Conservation (phyloP, 805 yeast species). For the Candida michaelii region DNA sequence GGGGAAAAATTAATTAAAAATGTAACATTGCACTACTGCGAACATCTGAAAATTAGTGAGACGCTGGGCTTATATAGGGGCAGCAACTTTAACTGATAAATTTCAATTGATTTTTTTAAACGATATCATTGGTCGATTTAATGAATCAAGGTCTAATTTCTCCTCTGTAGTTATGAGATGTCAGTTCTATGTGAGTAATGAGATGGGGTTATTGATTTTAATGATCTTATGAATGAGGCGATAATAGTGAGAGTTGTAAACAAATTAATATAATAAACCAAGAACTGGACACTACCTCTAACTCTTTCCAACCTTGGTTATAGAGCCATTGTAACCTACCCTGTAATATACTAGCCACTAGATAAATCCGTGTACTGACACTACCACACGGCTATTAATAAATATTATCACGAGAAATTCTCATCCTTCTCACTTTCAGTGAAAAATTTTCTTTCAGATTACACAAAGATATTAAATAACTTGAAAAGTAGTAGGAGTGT, state of each 20-base stretch:
- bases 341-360: no score
- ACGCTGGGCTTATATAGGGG: constrained; percentile 1
- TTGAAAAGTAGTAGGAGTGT: constrained; percentile 14
- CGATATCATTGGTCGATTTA: not conserved
- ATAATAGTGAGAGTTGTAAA: no score
- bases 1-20: not conserved
- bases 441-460: constrained; percentile 10
- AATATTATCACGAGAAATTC: constrained; percentile 7
- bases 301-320: no score
- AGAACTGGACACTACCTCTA: no score
- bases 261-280: no score
- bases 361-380: no score
- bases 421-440: constrained; percentile 6
- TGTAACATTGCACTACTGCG: constrained; percentile 4
- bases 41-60: not conserved
- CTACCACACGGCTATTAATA: constrained; percentile 7
- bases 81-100: constrained; percentile 1
- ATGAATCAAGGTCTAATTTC: not conserved
- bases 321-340: no score
- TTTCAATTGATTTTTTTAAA: not conserved
- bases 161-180: not conserved
- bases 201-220: not conserved
- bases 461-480: constrained; percentile 8
- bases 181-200: not conserved
- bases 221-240: no score